Conservation (phyloP, 257 asterid species). For the Nicotiana tomentosiformis region DNA sequence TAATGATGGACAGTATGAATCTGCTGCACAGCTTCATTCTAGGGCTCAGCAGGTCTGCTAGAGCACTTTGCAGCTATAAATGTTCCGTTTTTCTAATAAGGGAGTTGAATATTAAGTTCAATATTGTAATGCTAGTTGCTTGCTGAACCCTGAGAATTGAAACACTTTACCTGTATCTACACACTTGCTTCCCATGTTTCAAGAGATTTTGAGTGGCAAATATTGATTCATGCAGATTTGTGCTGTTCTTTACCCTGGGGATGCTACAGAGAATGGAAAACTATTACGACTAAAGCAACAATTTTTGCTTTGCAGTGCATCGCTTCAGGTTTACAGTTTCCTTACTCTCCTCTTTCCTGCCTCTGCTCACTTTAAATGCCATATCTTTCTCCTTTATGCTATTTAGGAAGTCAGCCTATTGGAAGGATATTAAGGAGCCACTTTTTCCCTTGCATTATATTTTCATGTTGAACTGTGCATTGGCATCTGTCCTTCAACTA, state of each 20-base stretch:
- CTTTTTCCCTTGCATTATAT: not conserved
- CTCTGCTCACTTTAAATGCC: constrained; percentile 2
- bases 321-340: constrained; percentile 73
- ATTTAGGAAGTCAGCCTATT: not conserved
- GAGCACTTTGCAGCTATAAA: constrained; percentile 6
- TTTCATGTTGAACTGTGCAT: not conserved
- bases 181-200: constrained; percentile 8
- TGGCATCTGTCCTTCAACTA: not conserved
- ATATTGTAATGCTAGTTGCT: not conserved
- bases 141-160: not conserved
- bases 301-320: constrained; percentile 96
- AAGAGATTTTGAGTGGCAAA: constrained; percentile 4
- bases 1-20: constrained; percentile 94
- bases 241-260: constrained; percentile 98
- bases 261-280: constrained; percentile 93
- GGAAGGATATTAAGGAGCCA: not conserved
- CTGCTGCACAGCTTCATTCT: constrained; percentile 93
- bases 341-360: not conserved
- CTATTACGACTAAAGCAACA: constrained; percentile 91
- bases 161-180: constrained; percentile 1
- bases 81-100: constrained; percentile 5
- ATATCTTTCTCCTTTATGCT: not conserved
- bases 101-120: constrained; percentile 10
- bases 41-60: constrained; percentile 83
- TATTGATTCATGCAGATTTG: constrained; percentile 56